phyloP scores from a whole-genome alignment of 164 flowering plant genomes.

The Piper betle region DNA sequence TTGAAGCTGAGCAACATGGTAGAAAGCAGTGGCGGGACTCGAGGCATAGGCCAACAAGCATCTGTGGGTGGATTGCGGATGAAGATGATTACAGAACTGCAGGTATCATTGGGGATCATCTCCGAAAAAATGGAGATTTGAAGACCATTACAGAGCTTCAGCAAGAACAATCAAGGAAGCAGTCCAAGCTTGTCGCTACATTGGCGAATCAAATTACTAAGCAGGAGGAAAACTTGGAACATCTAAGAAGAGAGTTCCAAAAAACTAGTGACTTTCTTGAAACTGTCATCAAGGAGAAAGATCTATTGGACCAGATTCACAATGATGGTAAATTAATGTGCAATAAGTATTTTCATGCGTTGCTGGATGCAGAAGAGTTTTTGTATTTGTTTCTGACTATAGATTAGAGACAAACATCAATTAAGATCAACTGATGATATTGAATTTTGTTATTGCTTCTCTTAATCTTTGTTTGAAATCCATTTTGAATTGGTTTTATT shows the following conservation, averaged over 20 bases:
- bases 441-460: too few species aligned
- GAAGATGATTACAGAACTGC: conserved; percentile 50
- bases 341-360: background rate
- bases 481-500: background rate
- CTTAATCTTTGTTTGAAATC: too few species aligned
- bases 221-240: conserved; percentile 43
- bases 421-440: too few species aligned
- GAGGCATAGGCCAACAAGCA: conserved; percentile 20
- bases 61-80: conserved; percentile 93
- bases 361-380: background rate
- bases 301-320: background rate
- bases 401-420: too few species aligned
- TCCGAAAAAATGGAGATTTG: conserved; percentile 57
- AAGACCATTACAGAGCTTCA: conserved; percentile 55
- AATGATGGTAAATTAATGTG: conserved; percentile 1
- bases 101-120: conserved; percentile 49
- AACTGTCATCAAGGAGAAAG: background rate
- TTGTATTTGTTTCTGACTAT: background rate
- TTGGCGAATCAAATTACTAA: conserved; percentile 49
- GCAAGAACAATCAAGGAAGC: conserved; percentile 67
- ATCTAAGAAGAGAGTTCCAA: conserved; percentile 30
- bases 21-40: conserved; percentile 47
- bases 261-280: background rate
- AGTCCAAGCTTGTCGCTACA: conserved; percentile 44
- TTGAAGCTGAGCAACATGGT: conserved; percentile 23